Base-by-base conservation (phyloP, 2,329 filamentous ascomycete genomes). In the Metarhizium brunneum region DNA sequence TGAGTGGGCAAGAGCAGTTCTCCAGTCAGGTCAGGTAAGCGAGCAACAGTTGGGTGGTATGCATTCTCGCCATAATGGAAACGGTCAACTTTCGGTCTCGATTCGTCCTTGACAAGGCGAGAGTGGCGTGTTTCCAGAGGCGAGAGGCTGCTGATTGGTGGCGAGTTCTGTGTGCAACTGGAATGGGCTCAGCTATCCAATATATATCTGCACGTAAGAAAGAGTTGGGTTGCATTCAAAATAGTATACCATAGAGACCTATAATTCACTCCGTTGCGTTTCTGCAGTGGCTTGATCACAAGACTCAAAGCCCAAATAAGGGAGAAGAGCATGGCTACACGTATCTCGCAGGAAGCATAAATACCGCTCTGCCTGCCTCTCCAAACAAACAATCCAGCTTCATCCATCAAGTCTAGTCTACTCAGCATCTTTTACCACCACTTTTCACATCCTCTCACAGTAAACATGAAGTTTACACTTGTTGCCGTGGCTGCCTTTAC, bases 391-490 rank as follows among this genome's bases (percentile, higher is more conserved):
- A 43, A 14, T n/a, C 2, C 40, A 43, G 2, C 40, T 43, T 13
- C 35, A 36, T 8, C 13, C 40, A 43, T 43, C 40, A 43, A 36
- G 2, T 36, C 40, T 29, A 30, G 6, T 2, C 47, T 16, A 29
- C 16, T 13, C 16, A 49, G 11, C 18, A 30, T 5, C 16, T n/a
- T 16, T n/a, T 18, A 49, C 32, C 32, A 30, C 20, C 20, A 8
- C 47, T 36, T 13, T 36, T 36, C 25, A 25, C 25, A 36, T 36
- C 35, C 35, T 36, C 3, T 13, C 13, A 2, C 38, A n/a, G 3
- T 6, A 50, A 36, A 4, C 32, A 57, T 57, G 56, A 57, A 57
- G 56, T 29, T 48, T 32, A 57, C 52, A 18, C 45, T 54, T 14
- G 42, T 55, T 49, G 47, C 49, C 42, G 13, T 55, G 14, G 52